phyloP scores from a whole-genome alignment of 805 yeast genomes.

The Phaffomyces antillensis region DNA sequence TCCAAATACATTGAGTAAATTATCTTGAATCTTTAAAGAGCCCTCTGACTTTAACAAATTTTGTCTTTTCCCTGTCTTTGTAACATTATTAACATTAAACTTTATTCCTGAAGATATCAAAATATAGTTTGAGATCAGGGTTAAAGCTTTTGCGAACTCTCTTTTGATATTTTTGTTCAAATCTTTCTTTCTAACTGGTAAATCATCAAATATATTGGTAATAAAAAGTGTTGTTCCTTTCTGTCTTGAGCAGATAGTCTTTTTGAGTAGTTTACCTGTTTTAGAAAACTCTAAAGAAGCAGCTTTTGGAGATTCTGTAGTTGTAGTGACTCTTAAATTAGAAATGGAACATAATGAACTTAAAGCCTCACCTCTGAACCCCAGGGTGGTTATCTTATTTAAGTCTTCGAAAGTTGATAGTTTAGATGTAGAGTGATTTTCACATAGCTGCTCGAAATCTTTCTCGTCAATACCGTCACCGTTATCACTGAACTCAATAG shows the following conservation, averaged over 20 bases:
- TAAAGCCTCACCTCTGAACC: conserved; percentile 80
- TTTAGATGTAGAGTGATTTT: conserved; percentile 66
- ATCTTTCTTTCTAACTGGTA: conserved; percentile 82
- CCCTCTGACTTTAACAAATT: conserved; percentile 56
- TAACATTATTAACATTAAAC: conserved; percentile 51
- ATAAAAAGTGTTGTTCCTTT: conserved; percentile 66
- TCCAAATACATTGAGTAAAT: conserved; percentile 66
- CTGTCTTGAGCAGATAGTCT: conserved; percentile 41
- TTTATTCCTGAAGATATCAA: conserved; percentile 54
- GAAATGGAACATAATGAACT: conserved; percentile 59
- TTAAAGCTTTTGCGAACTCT: conserved; percentile 66
- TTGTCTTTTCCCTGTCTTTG: conserved; percentile 40
- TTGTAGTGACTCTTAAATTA: conserved; percentile 41
- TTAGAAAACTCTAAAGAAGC: conserved; percentile 44
- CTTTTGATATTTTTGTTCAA: conserved; percentile 57
- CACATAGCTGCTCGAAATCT: conserved; percentile 49
- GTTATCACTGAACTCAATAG: conserved; percentile 61
- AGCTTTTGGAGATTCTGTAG: conserved; percentile 50
- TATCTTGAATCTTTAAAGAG: conserved; percentile 38
- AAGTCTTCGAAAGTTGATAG: conserved; percentile 50
- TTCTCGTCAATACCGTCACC: conserved; percentile 53
- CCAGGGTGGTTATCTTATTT: conserved; percentile 44
- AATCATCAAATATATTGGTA: conserved; percentile 48
- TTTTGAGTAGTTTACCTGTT: conserved; percentile 43
- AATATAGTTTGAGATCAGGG: conserved; percentile 55